Evolutionary conservation across 352 stramenopile genomes (phyloP).

Genomic region (Halophytophthora polymorphica): DNA sequence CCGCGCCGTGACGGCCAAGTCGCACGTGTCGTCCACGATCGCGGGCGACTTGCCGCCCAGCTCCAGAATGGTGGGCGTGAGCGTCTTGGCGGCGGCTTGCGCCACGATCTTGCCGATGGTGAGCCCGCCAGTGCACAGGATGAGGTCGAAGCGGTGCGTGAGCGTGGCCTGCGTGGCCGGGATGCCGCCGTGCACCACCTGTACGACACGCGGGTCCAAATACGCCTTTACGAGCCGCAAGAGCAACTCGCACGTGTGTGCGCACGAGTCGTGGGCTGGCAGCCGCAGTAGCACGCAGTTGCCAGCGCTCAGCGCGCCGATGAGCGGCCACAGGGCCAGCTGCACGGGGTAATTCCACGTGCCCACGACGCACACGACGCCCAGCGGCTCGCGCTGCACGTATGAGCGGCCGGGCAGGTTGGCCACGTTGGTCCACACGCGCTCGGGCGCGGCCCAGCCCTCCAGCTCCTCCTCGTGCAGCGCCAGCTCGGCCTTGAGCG

Average conservation of each 20-base stretch:
- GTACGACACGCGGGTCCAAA: conserved; percentile 59
- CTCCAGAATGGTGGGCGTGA: conserved; percentile 93
- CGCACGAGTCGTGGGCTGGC: conserved; percentile 76
- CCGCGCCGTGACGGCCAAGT: conserved; percentile 52
- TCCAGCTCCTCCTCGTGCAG: conserved; percentile 59
- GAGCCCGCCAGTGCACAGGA: conserved; percentile 69
- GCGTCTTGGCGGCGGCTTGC: conserved; percentile 85
- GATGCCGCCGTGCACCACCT: conserved; percentile 77
- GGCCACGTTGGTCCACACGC: conserved; percentile 46
- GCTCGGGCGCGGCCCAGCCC: conserved; percentile 50
- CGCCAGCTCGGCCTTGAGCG: conserved; percentile 60
- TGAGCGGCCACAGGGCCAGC: conserved; percentile 69
- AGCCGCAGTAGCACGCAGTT: conserved; percentile 92
- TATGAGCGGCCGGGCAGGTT: conserved; percentile 51
- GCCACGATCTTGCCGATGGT: conserved; percentile 88
- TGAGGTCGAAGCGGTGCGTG: conserved; percentile 73
- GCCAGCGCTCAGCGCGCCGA: conserved; percentile 84
- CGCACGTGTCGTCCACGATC: conserved; percentile 75
- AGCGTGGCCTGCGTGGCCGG: conserved; percentile 65
- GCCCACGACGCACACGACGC: conserved; percentile 82
- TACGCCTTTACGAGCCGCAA: conserved; percentile 51
- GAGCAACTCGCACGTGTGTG: conserved; percentile 47
- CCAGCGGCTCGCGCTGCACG: conserved; percentile 65
- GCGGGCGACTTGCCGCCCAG: conserved; percentile 91
- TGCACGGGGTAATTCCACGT: conserved; percentile 91